Evolutionary conservation across 352 stramenopile genomes (phyloP), one percentile per base, ranked within the genome.

Genomic region (Hyaloperonospora arabidopsidis): DNA sequence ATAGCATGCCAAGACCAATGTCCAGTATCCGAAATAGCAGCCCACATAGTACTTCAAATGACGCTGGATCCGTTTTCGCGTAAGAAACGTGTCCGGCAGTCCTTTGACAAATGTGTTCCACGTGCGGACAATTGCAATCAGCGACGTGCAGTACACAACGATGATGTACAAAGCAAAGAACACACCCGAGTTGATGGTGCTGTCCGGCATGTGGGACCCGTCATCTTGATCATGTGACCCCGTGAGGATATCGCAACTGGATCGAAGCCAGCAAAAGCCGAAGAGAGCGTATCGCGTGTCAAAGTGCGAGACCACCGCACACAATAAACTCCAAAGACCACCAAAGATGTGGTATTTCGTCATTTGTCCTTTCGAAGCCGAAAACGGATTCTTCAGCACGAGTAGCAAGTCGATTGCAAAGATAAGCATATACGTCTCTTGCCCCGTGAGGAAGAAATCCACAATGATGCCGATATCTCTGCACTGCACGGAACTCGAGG

Each of bases 401-500:
- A 95, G 52, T 5, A 91, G 61, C 21, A 95, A 59, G 50, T 95
- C 84, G 44, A 93, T 88, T 7, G 84, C 76, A 57, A 95, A 90
- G 44, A 92, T 85, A n/a, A 93, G 67, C 75, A 95, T 90, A 59
- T 91, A 93, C 23, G 81, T 92, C 46, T 92, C 81, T 52, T 92
- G 81, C 8, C 81, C 81, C 1, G 81, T 92, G 45, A 89, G 76
- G 39, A 89, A 87, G 43, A 92, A 82, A 45, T 92, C 81, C 5
- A 88, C 79, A 35, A 89, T 61, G 34, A 92, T 70, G 1, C 76
- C 73, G 45, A 84, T 79, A 47, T 86, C 59, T 19, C 54, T 72
- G 53, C 81, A 92, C 5, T 76, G 55, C 8, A 85, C 51, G 8
- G 72, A 69, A 15, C 17, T 61, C 5, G 69, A 72, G 14, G 68